Evolutionary conservation across 2,329 filamentous ascomycete species (phyloP).

Genomic region (Alternaria angustiovoidea): DNA sequence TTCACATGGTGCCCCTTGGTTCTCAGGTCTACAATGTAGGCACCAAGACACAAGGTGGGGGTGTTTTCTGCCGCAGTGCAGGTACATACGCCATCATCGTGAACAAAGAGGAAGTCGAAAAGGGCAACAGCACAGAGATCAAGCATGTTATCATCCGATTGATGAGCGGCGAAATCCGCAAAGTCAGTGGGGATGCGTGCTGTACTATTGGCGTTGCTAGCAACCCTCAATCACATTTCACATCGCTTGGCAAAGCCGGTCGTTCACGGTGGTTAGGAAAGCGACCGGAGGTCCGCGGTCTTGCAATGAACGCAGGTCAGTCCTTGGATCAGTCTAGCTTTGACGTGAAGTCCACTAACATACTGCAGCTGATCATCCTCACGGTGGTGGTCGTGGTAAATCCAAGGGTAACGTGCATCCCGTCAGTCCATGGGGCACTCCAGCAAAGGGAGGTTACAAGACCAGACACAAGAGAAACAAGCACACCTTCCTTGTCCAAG

Average conservation of each 20-base stretch:
- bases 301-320: slow-evolving; percentile 94
- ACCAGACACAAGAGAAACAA: slow-evolving; percentile 86
- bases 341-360: slow-evolving; percentile 20
- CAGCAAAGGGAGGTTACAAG: slow-evolving; percentile 89
- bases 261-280: slow-evolving; percentile 93
- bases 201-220: slow-evolving; percentile 94
- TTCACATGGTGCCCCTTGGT: slow-evolving; percentile 96
- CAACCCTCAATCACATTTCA: slow-evolving; percentile 90
- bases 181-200: slow-evolving; percentile 89
- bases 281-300: slow-evolving; percentile 91
- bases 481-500: slow-evolving; percentile 89
- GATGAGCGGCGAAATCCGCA: slow-evolving; percentile 91
- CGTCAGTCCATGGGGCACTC: slow-evolving; percentile 94
- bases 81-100: slow-evolving; percentile 90
- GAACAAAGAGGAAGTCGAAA: slow-evolving; percentile 80
- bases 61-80: slow-evolving; percentile 92
- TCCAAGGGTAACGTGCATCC: slow-evolving; percentile 98
- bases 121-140: slow-evolving; percentile 67
- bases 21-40: slow-evolving; percentile 92
- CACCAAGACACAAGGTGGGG: slow-evolving; percentile 73
- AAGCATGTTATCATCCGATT: slow-evolving; percentile 84
- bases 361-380: slow-evolving; percentile 82
- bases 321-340: slow-evolving; percentile 1
- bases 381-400: slow-evolving; percentile 98
- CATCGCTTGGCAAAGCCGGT: slow-evolving; percentile 92